Evolutionary conservation across 2,329 filamentous ascomycete species (phyloP).

Genomic region (Rosellinia necatrix): DNA sequence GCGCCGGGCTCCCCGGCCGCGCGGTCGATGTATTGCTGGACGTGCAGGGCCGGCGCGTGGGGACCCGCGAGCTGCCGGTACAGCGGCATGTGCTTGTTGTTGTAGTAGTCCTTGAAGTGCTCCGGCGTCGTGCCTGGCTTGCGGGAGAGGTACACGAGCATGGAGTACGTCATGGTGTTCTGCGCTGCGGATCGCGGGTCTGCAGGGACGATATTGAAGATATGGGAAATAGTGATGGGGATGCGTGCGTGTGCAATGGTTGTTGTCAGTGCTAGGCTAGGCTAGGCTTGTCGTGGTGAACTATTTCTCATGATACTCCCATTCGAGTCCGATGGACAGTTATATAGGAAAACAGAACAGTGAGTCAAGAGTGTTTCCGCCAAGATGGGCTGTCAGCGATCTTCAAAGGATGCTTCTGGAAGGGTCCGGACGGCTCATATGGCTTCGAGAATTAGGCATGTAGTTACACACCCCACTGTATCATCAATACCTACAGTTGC

Average conservation of each 20-base stretch:
- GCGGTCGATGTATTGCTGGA: conserved; percentile 23
- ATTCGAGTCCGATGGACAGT: no score
- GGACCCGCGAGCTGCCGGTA: conserved; percentile 19
- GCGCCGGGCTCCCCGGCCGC: neutral
- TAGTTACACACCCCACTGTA: no score
- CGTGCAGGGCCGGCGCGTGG: conserved; percentile 21
- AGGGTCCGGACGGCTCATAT: no score
- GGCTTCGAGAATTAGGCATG: no score
- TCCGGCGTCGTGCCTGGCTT: conserved; percentile 21
- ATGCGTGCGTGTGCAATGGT: neutral
- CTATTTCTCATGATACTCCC: neutral
- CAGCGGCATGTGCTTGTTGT: conserved; percentile 20
- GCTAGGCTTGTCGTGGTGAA: neutral
- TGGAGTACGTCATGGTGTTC: conserved; percentile 13
- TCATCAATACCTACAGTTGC: no score
- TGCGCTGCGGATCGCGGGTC: no score
- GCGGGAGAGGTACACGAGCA: conserved; percentile 14
- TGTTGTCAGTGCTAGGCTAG: no score
- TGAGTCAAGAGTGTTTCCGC: neutral
- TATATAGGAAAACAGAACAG: no score
- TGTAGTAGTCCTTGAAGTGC: conserved; percentile 28
- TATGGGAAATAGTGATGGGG: neutral
- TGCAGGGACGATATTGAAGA: neutral
- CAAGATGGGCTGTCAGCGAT: neutral
- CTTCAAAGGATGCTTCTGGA: no score